Conservation (phyloP, 139 green algal species). For the Chlorella vulgaris region DNA sequence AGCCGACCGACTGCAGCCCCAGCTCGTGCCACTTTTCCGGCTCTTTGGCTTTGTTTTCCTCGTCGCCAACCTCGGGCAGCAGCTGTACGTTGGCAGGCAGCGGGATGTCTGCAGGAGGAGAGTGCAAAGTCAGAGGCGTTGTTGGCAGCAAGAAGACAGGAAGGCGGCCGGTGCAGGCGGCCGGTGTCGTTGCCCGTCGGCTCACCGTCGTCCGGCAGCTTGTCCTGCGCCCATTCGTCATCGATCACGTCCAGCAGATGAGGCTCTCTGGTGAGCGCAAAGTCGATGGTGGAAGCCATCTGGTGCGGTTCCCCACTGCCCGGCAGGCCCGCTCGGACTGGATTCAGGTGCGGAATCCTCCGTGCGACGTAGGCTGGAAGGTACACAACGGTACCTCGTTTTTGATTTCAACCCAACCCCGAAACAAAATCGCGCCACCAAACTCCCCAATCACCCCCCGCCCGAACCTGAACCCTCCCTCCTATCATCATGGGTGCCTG, state of each 20-base stretch:
- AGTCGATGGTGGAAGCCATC: constrained; percentile 27
- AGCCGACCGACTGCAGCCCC: constrained; percentile 29
- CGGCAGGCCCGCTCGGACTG: not conserved
- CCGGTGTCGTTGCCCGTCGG: not conserved
- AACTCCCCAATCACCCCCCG: too few species aligned
- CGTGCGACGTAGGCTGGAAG: not conserved
- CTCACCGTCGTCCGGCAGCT: constrained; percentile 39
- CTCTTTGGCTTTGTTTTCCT: constrained; percentile 6
- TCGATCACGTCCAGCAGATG: constrained; percentile 38
- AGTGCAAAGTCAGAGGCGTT: too few species aligned
- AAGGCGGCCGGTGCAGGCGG: not conserved
- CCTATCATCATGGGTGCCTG: not conserved
- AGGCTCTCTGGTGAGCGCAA: constrained; percentile 25
- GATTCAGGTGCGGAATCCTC: too few species aligned
- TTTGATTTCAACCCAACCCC: not conserved
- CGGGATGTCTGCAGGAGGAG: constrained; percentile 38
- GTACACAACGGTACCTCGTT: not conserved
- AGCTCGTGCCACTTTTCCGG: constrained; percentile 42
- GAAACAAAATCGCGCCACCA: too few species aligned
- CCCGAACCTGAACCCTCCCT: not conserved
- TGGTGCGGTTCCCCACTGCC: not conserved
- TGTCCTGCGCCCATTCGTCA: constrained; percentile 39
- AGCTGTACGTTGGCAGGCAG: constrained; percentile 25
- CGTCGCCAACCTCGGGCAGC: constrained; percentile 21
- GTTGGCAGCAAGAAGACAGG: too few species aligned